Evolutionary conservation across 495 filamentous ascomycete genomes (phyloP).

Genomic region (Penicillium egyptiacum): DNA sequence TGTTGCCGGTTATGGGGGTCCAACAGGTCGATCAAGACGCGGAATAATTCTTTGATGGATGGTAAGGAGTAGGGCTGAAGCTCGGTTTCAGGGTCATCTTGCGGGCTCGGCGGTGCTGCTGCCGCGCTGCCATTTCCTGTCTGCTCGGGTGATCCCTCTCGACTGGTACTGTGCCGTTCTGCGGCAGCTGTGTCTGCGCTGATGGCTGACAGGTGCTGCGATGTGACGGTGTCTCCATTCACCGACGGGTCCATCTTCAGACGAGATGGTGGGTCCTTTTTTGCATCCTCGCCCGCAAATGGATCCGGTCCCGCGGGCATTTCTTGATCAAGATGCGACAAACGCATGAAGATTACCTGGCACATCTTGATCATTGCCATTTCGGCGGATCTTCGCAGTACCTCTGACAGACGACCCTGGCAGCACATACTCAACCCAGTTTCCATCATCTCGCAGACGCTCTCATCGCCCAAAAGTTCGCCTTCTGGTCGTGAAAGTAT

Average conservation of each 20-base stretch:
- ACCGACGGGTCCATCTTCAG: conserved; percentile 88
- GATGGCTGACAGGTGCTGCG: conserved; percentile 46
- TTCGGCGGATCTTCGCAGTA: conserved; percentile 87
- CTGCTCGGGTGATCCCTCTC: conserved; percentile 38
- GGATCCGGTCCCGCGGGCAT: conserved; percentile 57
- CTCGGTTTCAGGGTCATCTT: conserved; percentile 44
- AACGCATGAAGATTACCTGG: conserved; percentile 90
- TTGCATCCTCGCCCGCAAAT: conserved; percentile 53
- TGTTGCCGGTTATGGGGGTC: conserved; percentile 91
- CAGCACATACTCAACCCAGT: conserved; percentile 97
- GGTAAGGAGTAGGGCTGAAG: conserved; percentile 89
- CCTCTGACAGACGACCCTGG: conserved; percentile 85
- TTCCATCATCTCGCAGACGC: conserved; percentile 99
- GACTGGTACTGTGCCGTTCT: conserved; percentile 38
- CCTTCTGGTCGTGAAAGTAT: conserved; percentile 94
- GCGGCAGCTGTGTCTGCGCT: conserved; percentile 41
- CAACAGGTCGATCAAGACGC: conserved; percentile 90
- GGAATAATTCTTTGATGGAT: conserved; percentile 89
- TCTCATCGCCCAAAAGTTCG: conserved; percentile 89
- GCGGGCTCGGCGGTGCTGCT: conserved; percentile 42
- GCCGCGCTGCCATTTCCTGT: conserved; percentile 45
- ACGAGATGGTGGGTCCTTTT: conserved; percentile 47
- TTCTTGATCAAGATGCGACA: conserved; percentile 82
- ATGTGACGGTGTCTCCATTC: conserved; percentile 64
- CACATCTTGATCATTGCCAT: conserved; percentile 99